Evolutionary conservation across 1,284 basidiomycete genomes (phyloP).

Genomic region (Filobasidium uniguttulatum): DNA sequence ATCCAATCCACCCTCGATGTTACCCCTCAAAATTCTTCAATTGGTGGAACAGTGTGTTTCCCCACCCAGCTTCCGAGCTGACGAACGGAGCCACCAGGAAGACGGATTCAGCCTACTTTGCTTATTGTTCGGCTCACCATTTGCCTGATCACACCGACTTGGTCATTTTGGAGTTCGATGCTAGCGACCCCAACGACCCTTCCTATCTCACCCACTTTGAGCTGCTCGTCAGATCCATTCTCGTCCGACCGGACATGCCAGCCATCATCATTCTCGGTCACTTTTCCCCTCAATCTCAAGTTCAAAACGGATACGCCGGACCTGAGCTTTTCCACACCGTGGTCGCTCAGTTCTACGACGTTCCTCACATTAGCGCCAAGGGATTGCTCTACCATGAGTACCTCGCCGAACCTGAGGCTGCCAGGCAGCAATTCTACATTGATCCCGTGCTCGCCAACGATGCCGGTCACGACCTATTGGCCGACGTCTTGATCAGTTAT

Average conservation of each 20-base stretch:
- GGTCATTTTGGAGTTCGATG: slow-evolving; percentile 82
- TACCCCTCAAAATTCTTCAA: slow-evolving; percentile 82
- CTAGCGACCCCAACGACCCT: slow-evolving; percentile 61
- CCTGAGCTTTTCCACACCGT: slow-evolving; percentile 74
- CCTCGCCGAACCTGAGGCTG: slow-evolving; percentile 55
- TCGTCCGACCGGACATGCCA: slow-evolving; percentile 72
- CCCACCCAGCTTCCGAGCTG: slow-evolving; percentile 82
- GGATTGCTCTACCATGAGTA: slow-evolving; percentile 67
- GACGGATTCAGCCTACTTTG: slow-evolving; percentile 82
- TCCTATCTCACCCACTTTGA: slow-evolving; percentile 72
- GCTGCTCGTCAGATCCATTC: slow-evolving; percentile 73
- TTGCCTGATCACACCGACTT: slow-evolving; percentile 82
- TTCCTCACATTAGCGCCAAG: slow-evolving; percentile 77
- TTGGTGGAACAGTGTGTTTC: slow-evolving; percentile 91
- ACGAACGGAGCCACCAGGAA: slow-evolving; percentile 85
- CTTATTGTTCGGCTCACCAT: slow-evolving; percentile 79
- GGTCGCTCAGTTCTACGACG: slow-evolving; percentile 88
- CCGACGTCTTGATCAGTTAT: slow-evolving; percentile 74
- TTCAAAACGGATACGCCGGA: slow-evolving; percentile 64
- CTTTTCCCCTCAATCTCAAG: slow-evolving; percentile 70
- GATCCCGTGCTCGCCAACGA: slow-evolving; percentile 72
- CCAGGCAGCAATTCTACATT: slow-evolving; percentile 53
- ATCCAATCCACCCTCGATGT: slow-evolving; percentile 68
- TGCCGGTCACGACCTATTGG: slow-evolving; percentile 64
- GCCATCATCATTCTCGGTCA: slow-evolving; percentile 83